Conservation (phyloP, 768 basidiomycete species). For the Xerocomellus dryophilus region DNA sequence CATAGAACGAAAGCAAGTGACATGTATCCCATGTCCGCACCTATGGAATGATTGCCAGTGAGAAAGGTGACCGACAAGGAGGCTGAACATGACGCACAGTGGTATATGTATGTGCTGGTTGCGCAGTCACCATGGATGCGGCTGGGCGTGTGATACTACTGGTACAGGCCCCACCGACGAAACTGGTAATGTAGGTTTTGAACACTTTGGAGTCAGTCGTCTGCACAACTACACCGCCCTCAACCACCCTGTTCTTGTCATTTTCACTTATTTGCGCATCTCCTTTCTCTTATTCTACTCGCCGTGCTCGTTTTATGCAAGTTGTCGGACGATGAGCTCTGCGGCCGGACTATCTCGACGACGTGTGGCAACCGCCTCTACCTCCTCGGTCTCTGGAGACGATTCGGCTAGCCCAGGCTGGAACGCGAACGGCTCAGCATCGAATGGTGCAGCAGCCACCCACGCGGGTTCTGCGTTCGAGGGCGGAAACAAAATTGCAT, state of each 20-base stretch:
- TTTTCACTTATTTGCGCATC: conserved; percentile 1
- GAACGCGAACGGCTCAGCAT: conserved; percentile 28
- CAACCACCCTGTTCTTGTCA: background rate
- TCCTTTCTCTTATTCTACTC: conserved; percentile 2
- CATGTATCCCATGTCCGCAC: too few species aligned
- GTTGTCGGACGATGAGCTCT: conserved; percentile 43
- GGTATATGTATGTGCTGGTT: background rate
- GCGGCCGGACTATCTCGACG: conserved; percentile 55
- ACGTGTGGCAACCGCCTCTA: conserved; percentile 47
- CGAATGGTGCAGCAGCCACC: conserved; percentile 34
- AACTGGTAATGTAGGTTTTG: conserved; percentile 8
- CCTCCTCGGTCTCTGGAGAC: conserved; percentile 36
- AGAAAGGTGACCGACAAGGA: background rate
- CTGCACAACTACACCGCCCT: conserved; percentile 5
- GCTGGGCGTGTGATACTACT: conserved; percentile 13
- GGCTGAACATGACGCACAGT: background rate
- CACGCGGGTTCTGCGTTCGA: conserved; percentile 84
- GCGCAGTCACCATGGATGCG: background rate
- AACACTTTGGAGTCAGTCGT: conserved; percentile 6
- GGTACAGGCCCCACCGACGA: too few species aligned
- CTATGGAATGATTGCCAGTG: background rate
- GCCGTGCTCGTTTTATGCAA: conserved; percentile 19
- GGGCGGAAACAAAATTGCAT: conserved; percentile 86
- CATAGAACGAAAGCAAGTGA: background rate
- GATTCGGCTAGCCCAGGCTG: conserved; percentile 35